Percentiles rank a stretch among this genome's conserved stretches.
Conservation (phyloP, 2,329 filamentous ascomycete species). For the Myriangium duriaei region DNA sequence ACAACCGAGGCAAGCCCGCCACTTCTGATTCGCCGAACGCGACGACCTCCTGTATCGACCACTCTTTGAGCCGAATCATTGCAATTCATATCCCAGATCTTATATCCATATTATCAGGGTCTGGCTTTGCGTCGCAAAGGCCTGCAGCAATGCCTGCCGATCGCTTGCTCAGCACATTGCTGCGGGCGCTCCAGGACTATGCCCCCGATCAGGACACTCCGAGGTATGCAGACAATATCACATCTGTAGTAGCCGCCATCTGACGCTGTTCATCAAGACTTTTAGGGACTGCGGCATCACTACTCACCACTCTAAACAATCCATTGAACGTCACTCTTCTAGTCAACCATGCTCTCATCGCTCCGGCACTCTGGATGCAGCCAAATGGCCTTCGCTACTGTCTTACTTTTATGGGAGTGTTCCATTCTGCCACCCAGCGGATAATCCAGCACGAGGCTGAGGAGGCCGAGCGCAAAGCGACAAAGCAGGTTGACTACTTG, state of each 20-base stretch:
- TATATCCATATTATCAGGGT: too few relatives aligned
- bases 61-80: too few relatives aligned
- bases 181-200: conserved; percentile 49
- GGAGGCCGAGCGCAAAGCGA: conserved; percentile 12
- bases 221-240: conserved; percentile 30
- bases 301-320: conserved; percentile 59
- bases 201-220: conserved; percentile 47
- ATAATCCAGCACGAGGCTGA: conserved; percentile 37
- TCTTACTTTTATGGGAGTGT: conserved; percentile 56
- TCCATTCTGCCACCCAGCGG: conserved; percentile 52
- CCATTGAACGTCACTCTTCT: conserved; percentile 62
- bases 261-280: conserved; percentile 25
- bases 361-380: conserved; percentile 58
- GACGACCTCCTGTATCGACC: too few relatives aligned
- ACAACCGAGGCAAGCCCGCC: too few relatives aligned
- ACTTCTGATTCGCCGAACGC: too few relatives aligned
- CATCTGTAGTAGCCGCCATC: conserved; percentile 6
- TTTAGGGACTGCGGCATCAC: conserved; percentile 52
- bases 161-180: conserved; percentile 51
- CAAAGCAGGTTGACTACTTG: conserved; percentile 15
- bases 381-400: conserved; percentile 50
- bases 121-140: too few relatives aligned
- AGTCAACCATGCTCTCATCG: conserved; percentile 58
- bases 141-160: conserved; percentile 57
- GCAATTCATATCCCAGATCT: too few relatives aligned